phyloP scores from a whole-genome alignment of 371 early-diverging fungal genomes.

The Fennellomyces sp. region DNA sequence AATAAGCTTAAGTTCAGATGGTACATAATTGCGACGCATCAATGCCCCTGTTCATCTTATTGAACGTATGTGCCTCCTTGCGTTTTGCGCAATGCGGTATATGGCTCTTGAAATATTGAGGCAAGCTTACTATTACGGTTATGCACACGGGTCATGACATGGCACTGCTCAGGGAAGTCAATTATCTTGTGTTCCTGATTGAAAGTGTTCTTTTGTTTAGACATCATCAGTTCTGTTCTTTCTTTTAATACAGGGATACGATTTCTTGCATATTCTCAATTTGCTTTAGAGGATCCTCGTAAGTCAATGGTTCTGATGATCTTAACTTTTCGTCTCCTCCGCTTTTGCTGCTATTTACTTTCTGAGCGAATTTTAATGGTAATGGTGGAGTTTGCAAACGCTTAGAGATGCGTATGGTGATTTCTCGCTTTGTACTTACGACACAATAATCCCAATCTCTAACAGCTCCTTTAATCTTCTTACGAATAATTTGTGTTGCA shows the following conservation, averaged over 20 bases:
- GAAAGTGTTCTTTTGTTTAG: not conserved
- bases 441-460: conserved; percentile 10
- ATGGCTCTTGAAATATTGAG: conserved; percentile 10
- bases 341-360: conserved; percentile 12
- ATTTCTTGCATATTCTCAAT: conserved; percentile 7
- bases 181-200: not conserved
- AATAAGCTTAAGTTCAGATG: no score
- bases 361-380: conserved; percentile 13
- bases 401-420: conserved; percentile 1
- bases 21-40: not conserved
- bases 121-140: not conserved
- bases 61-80: conserved; percentile 12
- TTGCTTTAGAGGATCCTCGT: not conserved
- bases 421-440: not conserved
- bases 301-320: not conserved
- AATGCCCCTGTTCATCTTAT: not conserved
- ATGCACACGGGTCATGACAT: conserved; percentile 6
- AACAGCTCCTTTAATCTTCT: not conserved
- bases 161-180: conserved; percentile 8
- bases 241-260: conserved; percentile 10
- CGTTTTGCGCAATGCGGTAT: not conserved
- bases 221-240: not conserved
- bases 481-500: not conserved
- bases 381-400: conserved; percentile 11
- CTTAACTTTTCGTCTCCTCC: not conserved